phyloP scores from a whole-genome alignment of 257 asterid genomes.

The Ilex asprella region DNA sequence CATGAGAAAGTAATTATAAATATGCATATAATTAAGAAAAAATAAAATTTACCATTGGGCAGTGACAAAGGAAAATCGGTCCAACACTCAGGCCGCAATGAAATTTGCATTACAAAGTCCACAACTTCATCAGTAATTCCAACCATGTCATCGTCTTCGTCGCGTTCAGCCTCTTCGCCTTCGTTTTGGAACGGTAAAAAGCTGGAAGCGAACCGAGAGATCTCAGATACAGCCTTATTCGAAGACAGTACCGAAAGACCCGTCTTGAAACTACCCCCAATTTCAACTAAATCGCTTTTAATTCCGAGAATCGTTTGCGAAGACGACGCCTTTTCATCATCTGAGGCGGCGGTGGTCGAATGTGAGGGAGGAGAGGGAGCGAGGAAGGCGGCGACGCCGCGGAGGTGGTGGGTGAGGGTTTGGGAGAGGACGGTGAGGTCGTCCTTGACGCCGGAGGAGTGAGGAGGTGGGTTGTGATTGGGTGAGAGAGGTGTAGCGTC shows the following conservation, averaged over 20 bases:
- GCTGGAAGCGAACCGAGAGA: constrained; percentile 50
- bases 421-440: constrained; percentile 43
- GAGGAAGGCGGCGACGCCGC: constrained; percentile 68
- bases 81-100: constrained; percentile 62
- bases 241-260: constrained; percentile 30
- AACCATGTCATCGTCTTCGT: constrained; percentile 24
- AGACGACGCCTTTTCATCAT: constrained; percentile 12
- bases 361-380: constrained; percentile 37
- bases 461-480: constrained; percentile 19
- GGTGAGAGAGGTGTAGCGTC: not conserved
- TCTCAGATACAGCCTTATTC: constrained; percentile 3
- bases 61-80: constrained; percentile 64
- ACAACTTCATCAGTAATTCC: constrained; percentile 54
- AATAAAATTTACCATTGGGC: constrained; percentile 34
- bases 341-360: not conserved
- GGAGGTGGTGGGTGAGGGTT: constrained; percentile 28
- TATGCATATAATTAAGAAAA: too few relatives aligned
- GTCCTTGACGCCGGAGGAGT: constrained; percentile 28
- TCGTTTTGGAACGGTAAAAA: constrained; percentile 35
- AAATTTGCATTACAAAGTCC: constrained; percentile 47
- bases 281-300: constrained; percentile 61
- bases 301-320: constrained; percentile 47
- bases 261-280: constrained; percentile 60
- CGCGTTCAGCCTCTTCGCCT: constrained; percentile 18
- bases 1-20: too few relatives aligned